Evolutionary conservation across 306 rosid species (phyloP).

Genomic region (Quercus glauca): DNA sequence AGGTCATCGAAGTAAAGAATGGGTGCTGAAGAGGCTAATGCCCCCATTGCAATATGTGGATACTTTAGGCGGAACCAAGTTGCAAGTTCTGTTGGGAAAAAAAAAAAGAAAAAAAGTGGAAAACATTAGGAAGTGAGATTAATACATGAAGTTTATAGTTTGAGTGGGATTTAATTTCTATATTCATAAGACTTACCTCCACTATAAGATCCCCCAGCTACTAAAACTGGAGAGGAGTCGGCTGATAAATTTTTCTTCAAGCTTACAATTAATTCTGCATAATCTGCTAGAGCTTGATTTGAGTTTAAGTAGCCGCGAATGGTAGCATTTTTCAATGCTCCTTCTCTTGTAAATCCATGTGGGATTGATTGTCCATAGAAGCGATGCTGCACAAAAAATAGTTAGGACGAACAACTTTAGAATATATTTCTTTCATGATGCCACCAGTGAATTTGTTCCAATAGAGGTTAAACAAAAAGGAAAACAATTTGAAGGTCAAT

Average conservation of each 20-base stretch:
- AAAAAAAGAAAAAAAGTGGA: no score
- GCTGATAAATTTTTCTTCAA: constrained; percentile 39
- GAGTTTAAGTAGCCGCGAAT: constrained; percentile 69
- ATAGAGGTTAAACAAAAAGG: no score
- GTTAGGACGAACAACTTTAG: not conserved
- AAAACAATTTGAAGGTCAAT: no score
- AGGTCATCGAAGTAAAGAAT: no score
- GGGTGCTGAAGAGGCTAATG: no score
- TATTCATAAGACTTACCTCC: constrained; percentile 48
- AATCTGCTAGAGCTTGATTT: constrained; percentile 80
- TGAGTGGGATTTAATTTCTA: not conserved
- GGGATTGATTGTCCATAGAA: constrained; percentile 79
- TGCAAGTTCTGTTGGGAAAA: no score
- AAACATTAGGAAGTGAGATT: not conserved
- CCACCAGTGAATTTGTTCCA: no score
- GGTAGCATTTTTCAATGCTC: constrained; percentile 50
- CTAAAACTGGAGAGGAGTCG: constrained; percentile 47
- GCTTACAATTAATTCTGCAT: constrained; percentile 48
- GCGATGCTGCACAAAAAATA: constrained; percentile 45
- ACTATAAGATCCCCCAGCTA: constrained; percentile 63
- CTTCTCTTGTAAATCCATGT: constrained; percentile 48
- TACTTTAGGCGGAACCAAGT: no score
- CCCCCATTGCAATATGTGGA: no score
- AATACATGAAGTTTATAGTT: not conserved
- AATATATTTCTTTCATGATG: no score